Base-by-base conservation (phyloP, 2,329 filamentous ascomycete species). In the Fusarium secorum region DNA sequence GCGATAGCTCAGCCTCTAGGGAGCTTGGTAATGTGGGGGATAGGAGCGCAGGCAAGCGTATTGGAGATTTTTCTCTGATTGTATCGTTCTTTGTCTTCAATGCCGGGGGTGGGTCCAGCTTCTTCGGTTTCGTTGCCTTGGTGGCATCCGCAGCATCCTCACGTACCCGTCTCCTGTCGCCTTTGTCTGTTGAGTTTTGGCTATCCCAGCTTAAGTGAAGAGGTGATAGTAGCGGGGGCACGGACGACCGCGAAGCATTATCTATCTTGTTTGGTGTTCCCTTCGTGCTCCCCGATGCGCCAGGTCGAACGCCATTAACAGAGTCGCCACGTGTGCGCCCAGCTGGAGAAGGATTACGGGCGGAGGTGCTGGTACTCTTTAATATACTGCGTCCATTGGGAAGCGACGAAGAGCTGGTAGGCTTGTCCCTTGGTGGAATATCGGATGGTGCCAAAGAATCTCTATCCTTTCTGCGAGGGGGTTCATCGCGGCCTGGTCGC, bases 11-110 rank as follows among this genome's bases (percentile, higher is more conserved):
- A 7, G 77, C 84, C 66, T 89, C 85, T 0, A 89, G 78, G 22
- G 84, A 76, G 0, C 85, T 80, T 2, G 87, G 87, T 11, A 89
- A 76, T 1, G 87, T 89, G 1, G 87, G 87, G 1, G 87, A 89
- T 15, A 89, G 79, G 11, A 89, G 79, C 0, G 83, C 79, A 1
- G 87, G 87, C 30, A 89, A 76, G 49, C 79, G 79, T 13, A 77
- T 36, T 1, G 81, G 76, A 3, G 79, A 75, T 53, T 76, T 83
- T 24, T 81, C 77, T 66, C 81, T 85, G 72, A 81, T 86, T 24
- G 72, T 13, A 5, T 71, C 68, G 48, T 65, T 71, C 64, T 57
- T 85, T 74, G 74, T 17, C 11, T 73, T 73, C 1, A 76, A 68
- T 14, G 70, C 66, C 7, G 77, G 66, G 36, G 68, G 68, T 15